Conservation (phyloP, 176 grass and related monocot species). For the Musa troglodytarum region DNA sequence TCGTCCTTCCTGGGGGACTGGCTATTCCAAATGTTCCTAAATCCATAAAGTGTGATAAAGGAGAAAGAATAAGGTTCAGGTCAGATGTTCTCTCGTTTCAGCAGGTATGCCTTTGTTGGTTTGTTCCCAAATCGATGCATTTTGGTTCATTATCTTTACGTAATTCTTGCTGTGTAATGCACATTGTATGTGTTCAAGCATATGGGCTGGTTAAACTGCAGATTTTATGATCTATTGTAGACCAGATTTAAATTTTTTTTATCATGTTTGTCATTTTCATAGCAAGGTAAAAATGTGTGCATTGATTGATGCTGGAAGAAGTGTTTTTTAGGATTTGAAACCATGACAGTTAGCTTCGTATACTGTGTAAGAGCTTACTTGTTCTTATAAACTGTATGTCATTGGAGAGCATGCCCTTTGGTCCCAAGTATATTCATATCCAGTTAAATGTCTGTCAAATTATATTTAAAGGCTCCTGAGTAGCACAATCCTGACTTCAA, state of each 20-base stretch:
- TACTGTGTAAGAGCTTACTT: too few species aligned
- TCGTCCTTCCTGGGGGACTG: slow-evolving; percentile 59
- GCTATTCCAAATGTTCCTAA: slow-evolving; percentile 40
- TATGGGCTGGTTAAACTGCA: not conserved
- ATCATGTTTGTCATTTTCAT: not conserved
- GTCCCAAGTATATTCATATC: too few species aligned
- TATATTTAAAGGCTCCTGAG: too few species aligned
- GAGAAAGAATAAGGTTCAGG: slow-evolving; percentile 65
- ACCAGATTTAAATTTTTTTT: not conserved
- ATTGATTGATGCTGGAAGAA: too few species aligned
- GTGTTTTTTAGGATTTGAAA: too few species aligned
- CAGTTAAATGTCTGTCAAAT: too few species aligned
- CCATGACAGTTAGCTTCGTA: too few species aligned
- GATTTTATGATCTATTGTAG: not conserved
- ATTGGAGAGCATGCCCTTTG: too few species aligned
- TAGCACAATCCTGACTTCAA: too few species aligned
- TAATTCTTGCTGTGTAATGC: not conserved
- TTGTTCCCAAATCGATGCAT: not conserved
- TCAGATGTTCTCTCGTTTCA: slow-evolving; percentile 88
- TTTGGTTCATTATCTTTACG: not conserved
- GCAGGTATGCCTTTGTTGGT: slow-evolving; percentile 39
- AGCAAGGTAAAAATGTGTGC: too few species aligned
- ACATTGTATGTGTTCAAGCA: not conserved
- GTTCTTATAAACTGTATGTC: too few species aligned
- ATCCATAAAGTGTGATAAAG: slow-evolving; percentile 88